Evolutionary conservation across 2,329 filamentous ascomycete species (phyloP).

Genomic region (Zymoseptoria ardabiliae): DNA sequence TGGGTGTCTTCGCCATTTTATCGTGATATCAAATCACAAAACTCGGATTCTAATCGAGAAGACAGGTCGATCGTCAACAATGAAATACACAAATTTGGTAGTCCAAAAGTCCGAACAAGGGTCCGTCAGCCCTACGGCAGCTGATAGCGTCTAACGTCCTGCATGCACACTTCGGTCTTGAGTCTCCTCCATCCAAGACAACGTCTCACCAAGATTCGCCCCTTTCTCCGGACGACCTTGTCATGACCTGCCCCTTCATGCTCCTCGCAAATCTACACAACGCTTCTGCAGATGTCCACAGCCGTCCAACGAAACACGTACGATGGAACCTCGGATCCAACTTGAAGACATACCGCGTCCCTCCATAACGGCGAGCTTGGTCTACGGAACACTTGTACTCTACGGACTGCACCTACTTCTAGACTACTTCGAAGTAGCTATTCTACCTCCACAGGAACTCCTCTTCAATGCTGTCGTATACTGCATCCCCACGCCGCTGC

Average conservation of each 20-base stretch:
- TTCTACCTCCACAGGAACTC: constrained; percentile 40
- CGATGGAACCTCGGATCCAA: constrained; percentile 20
- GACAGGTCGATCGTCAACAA: background rate
- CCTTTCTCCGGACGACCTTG: background rate
- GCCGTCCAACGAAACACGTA: background rate
- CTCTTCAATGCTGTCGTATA: constrained; percentile 57
- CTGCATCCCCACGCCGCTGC: constrained; percentile 48
- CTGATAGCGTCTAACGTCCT: background rate
- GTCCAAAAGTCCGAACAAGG: background rate
- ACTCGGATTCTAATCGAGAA: background rate
- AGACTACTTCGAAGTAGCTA: constrained; percentile 23
- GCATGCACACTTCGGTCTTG: background rate
- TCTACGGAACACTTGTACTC: constrained; percentile 21
- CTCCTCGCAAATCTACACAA: background rate
- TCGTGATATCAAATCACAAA: background rate
- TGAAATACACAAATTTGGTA: background rate
- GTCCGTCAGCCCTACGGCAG: background rate
- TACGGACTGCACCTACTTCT: constrained; percentile 28
- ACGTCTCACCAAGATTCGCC: background rate
- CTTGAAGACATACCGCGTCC: constrained; percentile 14
- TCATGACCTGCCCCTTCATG: background rate
- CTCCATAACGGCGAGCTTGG: constrained; percentile 15
- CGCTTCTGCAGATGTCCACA: constrained; percentile 5
- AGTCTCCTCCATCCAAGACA: background rate
- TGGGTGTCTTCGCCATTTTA: constrained; percentile 40